phyloP scores from a whole-genome alignment of 306 rosid species.

The Dryas drummondii region DNA sequence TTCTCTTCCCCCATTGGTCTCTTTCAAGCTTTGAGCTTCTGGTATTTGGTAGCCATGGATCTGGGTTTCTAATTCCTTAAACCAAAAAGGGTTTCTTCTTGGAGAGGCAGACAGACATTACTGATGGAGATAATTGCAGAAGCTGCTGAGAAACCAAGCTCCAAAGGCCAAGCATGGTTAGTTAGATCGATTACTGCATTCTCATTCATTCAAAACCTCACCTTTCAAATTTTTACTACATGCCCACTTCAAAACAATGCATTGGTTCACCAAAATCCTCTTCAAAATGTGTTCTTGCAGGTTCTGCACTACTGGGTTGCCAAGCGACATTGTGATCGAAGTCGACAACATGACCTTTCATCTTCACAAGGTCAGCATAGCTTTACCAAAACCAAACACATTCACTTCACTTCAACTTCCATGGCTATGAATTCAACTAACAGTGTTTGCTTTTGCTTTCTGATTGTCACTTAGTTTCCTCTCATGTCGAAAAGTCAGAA shows the following conservation, averaged over 20 bases:
- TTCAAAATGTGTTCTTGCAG: conserved; percentile 33
- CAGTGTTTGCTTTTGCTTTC: neutral
- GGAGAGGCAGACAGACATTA: neutral
- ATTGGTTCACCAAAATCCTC: neutral
- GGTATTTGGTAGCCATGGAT: conserved; percentile 19
- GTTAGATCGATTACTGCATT: conserved; percentile 3
- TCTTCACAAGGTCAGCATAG: conserved; percentile 75
- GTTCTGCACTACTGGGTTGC: conserved; percentile 96
- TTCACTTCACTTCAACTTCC: conserved; percentile 15
- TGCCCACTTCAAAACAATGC: conserved; percentile 5
- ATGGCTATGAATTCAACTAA: neutral
- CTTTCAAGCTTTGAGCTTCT: neutral
- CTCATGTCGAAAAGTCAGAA: conserved; percentile 81
- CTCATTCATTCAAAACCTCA: conserved; percentile 3
- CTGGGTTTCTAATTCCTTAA: conserved; percentile 26
- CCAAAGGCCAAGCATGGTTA: conserved; percentile 97
- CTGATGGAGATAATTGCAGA: conserved; percentile 52
- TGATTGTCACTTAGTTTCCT: conserved; percentile 61
- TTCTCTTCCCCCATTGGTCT: neutral
- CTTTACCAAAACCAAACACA: neutral
- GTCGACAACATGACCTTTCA: conserved; percentile 89
- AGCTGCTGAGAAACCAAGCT: conserved; percentile 49
- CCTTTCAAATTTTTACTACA: neutral
- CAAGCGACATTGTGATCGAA: conserved; percentile 91
- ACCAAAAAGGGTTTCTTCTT: conserved; percentile 4